phyloP scores from a whole-genome alignment of 2,329 filamentous ascomycete genomes.

The Diaporthe sp. region DNA sequence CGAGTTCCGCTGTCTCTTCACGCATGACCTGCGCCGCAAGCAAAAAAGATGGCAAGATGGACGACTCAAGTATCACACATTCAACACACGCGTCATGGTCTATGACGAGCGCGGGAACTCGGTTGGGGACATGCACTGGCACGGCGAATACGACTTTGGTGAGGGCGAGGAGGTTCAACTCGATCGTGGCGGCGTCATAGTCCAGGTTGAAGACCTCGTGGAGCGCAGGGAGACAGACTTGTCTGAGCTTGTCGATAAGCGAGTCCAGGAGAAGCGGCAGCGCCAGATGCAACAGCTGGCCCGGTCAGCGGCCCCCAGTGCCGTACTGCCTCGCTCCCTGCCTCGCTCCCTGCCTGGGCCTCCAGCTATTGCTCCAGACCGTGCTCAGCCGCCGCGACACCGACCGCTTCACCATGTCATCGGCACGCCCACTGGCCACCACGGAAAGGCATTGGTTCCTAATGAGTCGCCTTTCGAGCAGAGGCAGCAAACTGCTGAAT shows the following conservation, averaged over 20 bases:
- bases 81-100: slow-evolving; percentile 92
- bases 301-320: slow-evolving; percentile 42
- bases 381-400: slow-evolving; percentile 53
- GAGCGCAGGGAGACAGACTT: slow-evolving; percentile 82
- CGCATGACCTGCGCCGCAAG: slow-evolving; percentile 85
- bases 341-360: slow-evolving; percentile 39
- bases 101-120: slow-evolving; percentile 85
- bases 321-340: slow-evolving; percentile 41
- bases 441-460: slow-evolving; percentile 69
- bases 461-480: slow-evolving; percentile 74
- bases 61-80: slow-evolving; percentile 85
- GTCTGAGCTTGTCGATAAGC: slow-evolving; percentile 78
- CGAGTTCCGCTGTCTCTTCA: slow-evolving; percentile 89
- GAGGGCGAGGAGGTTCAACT: slow-evolving; percentile 87
- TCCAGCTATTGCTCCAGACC: slow-evolving; percentile 42
- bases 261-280: slow-evolving; percentile 65
- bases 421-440: slow-evolving; percentile 71
- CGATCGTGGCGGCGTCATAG: slow-evolving; percentile 78
- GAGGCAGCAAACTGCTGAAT: slow-evolving; percentile 47
- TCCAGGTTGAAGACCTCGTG: slow-evolving; percentile 83
- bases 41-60: slow-evolving; percentile 96
- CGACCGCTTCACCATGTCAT: slow-evolving; percentile 68
- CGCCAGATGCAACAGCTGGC: slow-evolving; percentile 56
- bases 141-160: slow-evolving; percentile 72
- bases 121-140: slow-evolving; percentile 87